Evolutionary conservation across 1,284 basidiomycete species (phyloP), one percentile per base, ranked within the genome.

Genomic region (Thecaphora thlaspeos): DNA sequence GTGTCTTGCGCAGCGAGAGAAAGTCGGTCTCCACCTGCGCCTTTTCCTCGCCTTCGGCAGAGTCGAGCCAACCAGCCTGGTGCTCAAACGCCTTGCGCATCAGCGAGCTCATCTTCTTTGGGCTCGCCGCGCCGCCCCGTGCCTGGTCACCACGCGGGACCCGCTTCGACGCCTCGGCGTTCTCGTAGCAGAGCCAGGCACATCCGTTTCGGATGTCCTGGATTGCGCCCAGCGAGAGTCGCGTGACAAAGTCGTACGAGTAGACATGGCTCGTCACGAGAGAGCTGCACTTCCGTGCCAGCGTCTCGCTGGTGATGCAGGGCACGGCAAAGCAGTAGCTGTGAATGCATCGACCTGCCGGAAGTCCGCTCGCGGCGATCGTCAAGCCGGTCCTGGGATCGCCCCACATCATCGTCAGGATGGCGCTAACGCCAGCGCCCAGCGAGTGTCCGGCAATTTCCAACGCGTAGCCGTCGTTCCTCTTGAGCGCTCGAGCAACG

Each of bases 351-450:
- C 88, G 82, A 30, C 84, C 84, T 3, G 81, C 79, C 5, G 89
- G 88, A 9, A 91, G 81, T 5, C 88, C 77, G 12, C 61, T 70
- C 15, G 47, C 24, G 2, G 32, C 3, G 0, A 51, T 64, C 15
- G 69, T 71, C 3, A 70, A 46, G 4, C 63, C 55, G 1, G 69
- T 70, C 4, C 51, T 55, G 0, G 69, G 69, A 24, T 89, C 87
- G 2, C 88, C 88, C 89, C 89, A 91, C 83, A 88, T 87, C 77
- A 91, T 78, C 34, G 85, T 88, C n/a, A 90, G 80, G 12, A 90
- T 80, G 1, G 85, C 82, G 11, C 87, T 88, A 0, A 92, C 88
- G 0, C 89, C 91, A 5, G 90, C 90, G 10, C 91, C 91, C 2
- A 94, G 82, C 73, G 88, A 90, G 76, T 94, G 91, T 1, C 91